Conservation (phyloP, 176 grass and related monocot species). For the Bromus sterilis region DNA sequence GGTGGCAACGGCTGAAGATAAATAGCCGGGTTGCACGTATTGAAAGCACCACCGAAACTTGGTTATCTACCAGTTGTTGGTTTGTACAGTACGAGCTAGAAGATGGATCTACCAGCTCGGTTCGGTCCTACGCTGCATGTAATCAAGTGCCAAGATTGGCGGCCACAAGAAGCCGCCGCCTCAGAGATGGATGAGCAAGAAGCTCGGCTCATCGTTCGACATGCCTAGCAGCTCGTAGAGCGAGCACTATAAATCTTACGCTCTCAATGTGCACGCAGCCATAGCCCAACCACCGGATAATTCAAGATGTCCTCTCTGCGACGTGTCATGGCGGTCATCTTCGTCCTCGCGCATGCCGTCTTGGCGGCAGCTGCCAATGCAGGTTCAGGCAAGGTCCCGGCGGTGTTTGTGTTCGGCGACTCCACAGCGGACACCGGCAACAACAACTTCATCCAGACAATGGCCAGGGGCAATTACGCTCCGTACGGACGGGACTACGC, state of each 20-base stretch:
- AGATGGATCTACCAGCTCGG: background rate
- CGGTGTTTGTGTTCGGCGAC: conserved; percentile 75
- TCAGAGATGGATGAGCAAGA: conserved; percentile 28
- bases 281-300: background rate
- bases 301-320: background rate
- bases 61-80: background rate
- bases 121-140: background rate
- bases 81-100: background rate
- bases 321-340: background rate
- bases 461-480: conserved; percentile 43
- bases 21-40: background rate
- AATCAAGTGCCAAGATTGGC: background rate
- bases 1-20: too few relatives aligned
- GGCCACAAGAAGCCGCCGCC: background rate
- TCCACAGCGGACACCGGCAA: conserved; percentile 66
- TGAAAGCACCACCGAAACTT: background rate
- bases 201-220: conserved; percentile 15
- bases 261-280: background rate
- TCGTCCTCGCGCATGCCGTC: background rate
- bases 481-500: conserved; percentile 59
- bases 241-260: background rate
- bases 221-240: background rate
- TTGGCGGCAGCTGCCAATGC: background rate
- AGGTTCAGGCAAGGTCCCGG: conserved; percentile 10
- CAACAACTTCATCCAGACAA: conserved; percentile 57